Base-by-base conservation (phyloP, 768 basidiomycete genomes). In the Fistulinella prunicolor region DNA sequence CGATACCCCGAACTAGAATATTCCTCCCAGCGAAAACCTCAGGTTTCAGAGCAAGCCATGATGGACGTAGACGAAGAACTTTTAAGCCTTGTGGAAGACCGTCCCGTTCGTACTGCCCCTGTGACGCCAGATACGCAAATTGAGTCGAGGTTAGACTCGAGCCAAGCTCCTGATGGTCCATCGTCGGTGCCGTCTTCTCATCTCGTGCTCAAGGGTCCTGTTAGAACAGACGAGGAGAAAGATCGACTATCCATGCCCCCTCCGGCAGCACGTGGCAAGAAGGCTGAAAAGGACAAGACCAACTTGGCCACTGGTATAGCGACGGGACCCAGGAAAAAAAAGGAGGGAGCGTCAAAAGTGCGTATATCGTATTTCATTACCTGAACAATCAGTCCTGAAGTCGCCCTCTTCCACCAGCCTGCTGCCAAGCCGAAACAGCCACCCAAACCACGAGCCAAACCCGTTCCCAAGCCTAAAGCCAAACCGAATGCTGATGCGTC, bases 51-150 rank as follows among this genome's bases (percentile, higher is more conserved):
- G 24, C 54, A 39, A 67, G 69, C 50, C 59, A 72, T 49, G 70
- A 70, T 66, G 61, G 70, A 83, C 46, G 79, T 77, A 12, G 76
- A 77, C 10, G 72, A 85, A 53, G 86, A 88, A 65, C 65, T 88
- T 41, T 72, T 87, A 48, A 85, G 84, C 56, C 70, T 89, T 21
- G 70, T 89, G 24, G 86, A 85, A 57, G 84, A 81, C n/a, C n/a
- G n/a, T n/a, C n/a, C n/a, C n/a, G n/a, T n/a, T 23, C 20, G 39
- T 47, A 24, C 30, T 16, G 23, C 40, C 35, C 41, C 46, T 20
- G 20, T 38, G 23, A 37, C n/a, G 12, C 32, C 36, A 26, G 54
- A 48, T 37, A 23, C 26, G 5, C 50, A 42, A 24, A 30, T 32
- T 2, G 50, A 43, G 32, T 34, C 55, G 0, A 34, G 43, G 41